A percentile compares a stretch with the other conserved stretches of the same genome.
phyloP scores from a whole-genome alignment of 352 stramenopile species.

The Globisporangium radiosum region DNA sequence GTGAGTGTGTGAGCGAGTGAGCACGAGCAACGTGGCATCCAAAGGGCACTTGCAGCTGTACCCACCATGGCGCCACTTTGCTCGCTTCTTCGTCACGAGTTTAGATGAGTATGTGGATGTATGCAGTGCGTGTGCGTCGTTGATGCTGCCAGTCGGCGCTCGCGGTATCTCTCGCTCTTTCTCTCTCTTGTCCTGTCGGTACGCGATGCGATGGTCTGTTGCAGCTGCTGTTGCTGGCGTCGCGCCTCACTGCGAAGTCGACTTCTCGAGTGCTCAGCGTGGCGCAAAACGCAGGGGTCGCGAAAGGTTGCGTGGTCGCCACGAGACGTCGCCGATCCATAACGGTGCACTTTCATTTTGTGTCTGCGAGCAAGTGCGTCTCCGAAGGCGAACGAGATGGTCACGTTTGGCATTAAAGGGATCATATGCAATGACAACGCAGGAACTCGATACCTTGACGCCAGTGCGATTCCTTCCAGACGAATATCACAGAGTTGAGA shows the following conservation, averaged over 20 bases:
- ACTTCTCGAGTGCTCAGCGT: neutral
- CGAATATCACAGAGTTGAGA: no score
- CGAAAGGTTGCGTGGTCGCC: neutral
- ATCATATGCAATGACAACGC: no score
- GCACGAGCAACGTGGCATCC: neutral
- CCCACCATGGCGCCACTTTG: neutral
- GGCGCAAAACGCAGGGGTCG: neutral
- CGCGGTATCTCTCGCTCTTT: no score
- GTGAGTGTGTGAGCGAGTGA: neutral
- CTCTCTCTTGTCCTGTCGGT: no score
- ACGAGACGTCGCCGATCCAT: neutral
- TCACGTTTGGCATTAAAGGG: neutral
- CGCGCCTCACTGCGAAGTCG: no score
- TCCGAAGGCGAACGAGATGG: neutral
- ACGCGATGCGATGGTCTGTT: no score
- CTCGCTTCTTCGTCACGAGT: neutral
- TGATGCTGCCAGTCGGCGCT: no score
- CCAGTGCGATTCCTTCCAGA: no score
- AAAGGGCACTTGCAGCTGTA: neutral
- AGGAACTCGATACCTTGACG: no score
- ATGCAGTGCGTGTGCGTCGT: no score
- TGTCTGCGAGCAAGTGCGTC: neutral
- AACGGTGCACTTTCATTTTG: neutral
- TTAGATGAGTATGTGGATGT: no score
- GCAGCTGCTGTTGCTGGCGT: no score